These are phyloP conservation scores for Leccinum pellstonianum DNA, from an alignment of 768 basidiomycete genomes.

Conservation along the genomic window DNA sequence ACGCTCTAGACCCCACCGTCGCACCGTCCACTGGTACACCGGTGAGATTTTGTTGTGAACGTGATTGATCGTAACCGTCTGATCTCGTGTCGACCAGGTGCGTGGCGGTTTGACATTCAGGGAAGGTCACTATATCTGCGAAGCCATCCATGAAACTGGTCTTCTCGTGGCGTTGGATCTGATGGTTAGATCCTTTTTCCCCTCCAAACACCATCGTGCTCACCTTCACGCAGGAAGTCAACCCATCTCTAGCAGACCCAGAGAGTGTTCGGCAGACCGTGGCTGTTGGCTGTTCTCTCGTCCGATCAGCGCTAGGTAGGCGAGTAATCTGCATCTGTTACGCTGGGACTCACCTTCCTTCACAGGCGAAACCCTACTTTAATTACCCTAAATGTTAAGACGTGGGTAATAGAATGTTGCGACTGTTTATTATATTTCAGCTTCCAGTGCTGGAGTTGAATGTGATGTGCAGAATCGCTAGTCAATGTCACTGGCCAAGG, in stretches of 20 bases:
- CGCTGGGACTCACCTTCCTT: conserved; percentile 8
- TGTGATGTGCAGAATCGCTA: not conserved
- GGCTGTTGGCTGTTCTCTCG: conserved; percentile 83
- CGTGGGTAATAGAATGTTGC: conserved; percentile 2
- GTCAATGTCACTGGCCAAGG: not conserved
- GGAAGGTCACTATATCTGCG: conserved; percentile 98
- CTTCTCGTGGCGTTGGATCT: conserved; percentile 89
- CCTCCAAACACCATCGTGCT: conserved; percentile 3
- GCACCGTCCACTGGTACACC: conserved; percentile 97
- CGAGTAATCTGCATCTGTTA: conserved; percentile 5
- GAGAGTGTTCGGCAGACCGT: conserved; percentile 83
- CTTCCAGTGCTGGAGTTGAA: not conserved
- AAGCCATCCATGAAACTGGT: conserved; percentile 90
- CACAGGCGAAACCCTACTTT: conserved; percentile 36
- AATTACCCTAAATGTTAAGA: conserved; percentile 6
- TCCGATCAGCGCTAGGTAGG: conserved; percentile 79
- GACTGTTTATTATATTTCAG: not conserved
- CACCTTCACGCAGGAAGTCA: conserved; percentile 71
- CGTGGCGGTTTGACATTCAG: conserved; percentile 95
- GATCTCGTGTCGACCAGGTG: conserved; percentile 45
- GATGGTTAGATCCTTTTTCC: conserved; percentile 58
- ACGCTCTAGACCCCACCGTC: conserved; percentile 89
- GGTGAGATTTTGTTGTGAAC: conserved; percentile 39
- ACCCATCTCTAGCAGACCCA: conserved; percentile 84
- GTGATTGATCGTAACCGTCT: not conserved